Percentiles rank a stretch among this genome's conserved stretches.
phyloP scores from a whole-genome alignment of 2,329 filamentous ascomycete genomes.

The Xylariaceae sp. region DNA sequence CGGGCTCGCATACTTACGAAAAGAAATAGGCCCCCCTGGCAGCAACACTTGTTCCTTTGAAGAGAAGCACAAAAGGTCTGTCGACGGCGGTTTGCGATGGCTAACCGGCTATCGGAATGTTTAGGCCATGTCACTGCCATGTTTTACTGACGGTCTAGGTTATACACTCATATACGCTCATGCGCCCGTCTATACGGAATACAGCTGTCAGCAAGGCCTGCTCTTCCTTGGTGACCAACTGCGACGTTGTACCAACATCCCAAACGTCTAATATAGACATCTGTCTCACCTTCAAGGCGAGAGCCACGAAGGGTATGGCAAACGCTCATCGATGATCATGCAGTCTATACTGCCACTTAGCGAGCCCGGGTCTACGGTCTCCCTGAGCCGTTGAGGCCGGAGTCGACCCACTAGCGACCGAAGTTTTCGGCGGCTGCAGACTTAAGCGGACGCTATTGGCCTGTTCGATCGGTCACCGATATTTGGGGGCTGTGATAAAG shows the following conservation, averaged over 20 bases:
- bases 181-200: not conserved
- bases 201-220: constrained; percentile 9
- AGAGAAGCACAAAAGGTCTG: not conserved
- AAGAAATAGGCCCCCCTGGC: not conserved
- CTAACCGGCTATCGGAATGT: not conserved
- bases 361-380: not conserved
- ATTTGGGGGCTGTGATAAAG: constrained; percentile 5
- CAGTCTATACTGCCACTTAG: not conserved
- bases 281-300: not conserved
- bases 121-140: not conserved
- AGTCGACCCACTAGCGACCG: constrained; percentile 12
- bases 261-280: not conserved
- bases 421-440: constrained; percentile 1
- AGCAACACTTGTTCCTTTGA: not conserved
- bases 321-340: not conserved
- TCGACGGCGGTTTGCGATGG: constrained; percentile 1
- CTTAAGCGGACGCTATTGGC: not conserved
- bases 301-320: constrained; percentile 11
- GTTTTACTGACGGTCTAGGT: not conserved
- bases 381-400: constrained; percentile 2
- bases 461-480: constrained; percentile 18
- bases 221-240: not conserved
- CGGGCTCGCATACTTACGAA: not conserved
- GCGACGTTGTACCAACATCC: constrained; percentile 3
- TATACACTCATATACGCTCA: not conserved